Conservation (phyloP, 352 stramenopile species). For the Phytophthora pinifolia region DNA sequence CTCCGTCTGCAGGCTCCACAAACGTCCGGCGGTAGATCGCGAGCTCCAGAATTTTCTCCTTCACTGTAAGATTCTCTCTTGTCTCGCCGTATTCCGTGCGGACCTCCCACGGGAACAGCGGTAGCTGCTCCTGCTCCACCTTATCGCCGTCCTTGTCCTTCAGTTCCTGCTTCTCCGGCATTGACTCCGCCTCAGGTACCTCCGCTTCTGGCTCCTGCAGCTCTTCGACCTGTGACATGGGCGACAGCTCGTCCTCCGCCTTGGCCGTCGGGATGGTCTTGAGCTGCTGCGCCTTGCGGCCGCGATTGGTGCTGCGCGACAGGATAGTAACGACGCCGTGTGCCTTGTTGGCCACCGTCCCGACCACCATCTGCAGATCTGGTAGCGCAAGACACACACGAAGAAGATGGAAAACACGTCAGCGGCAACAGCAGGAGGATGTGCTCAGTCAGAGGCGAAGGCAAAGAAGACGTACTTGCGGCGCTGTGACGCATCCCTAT, state of each 20-base stretch:
- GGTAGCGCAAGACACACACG: constrained; percentile 3
- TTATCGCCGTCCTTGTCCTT: constrained; percentile 5
- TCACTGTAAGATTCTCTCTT: constrained; percentile 39
- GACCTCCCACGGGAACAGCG: constrained; percentile 56
- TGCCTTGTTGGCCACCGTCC: constrained; percentile 33
- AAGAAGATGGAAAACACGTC: constrained; percentile 13
- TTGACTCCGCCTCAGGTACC: constrained; percentile 15
- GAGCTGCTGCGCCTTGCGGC: constrained; percentile 14
- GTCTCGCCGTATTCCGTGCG: constrained; percentile 34
- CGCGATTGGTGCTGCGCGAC: constrained; percentile 21
- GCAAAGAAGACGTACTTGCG: constrained; percentile 25
- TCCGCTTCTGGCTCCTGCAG: constrained; percentile 24
- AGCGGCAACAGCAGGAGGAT: constrained; percentile 20
- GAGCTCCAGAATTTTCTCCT: constrained; percentile 60
- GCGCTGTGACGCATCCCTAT: constrained; percentile 43
- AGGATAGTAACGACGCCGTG: constrained; percentile 30
- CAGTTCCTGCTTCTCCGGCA: constrained; percentile 6
- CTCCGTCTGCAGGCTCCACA: constrained; percentile 51
- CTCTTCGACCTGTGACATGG: constrained; percentile 27
- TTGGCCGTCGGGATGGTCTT: constrained; percentile 30
- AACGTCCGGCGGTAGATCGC: constrained; percentile 66
- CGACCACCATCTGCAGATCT: constrained; percentile 40
- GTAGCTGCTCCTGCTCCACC: constrained; percentile 5
- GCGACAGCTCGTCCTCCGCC: constrained; percentile 30
- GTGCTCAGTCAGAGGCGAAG: not conserved